Conservation (phyloP, 805 yeast species). For the Maudiozyma pseudohumilis region DNA sequence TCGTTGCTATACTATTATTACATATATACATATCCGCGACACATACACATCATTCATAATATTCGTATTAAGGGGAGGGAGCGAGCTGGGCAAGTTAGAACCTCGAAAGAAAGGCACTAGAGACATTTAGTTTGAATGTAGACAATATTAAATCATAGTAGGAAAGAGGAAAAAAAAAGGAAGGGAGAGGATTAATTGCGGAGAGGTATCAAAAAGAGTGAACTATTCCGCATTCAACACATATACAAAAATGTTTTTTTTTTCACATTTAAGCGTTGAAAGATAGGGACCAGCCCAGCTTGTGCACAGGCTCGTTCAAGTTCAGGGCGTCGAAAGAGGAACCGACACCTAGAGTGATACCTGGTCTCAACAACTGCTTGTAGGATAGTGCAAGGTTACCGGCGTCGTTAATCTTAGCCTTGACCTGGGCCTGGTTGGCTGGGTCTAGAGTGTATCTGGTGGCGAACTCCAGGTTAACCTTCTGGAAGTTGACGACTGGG, state of each 20-base stretch:
- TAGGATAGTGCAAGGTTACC: constrained; percentile 89
- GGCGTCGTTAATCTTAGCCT: constrained; percentile 93
- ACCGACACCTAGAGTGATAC: constrained; percentile 95
- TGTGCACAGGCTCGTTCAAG: constrained; percentile 93
- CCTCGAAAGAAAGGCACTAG: too few relatives aligned
- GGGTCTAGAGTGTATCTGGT: constrained; percentile 58
- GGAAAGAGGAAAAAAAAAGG: background rate
- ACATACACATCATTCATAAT: background rate
- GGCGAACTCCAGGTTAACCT: constrained; percentile 89
- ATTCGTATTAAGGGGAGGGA: background rate
- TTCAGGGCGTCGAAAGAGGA: constrained; percentile 92
- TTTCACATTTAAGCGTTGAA: constrained; percentile 64
- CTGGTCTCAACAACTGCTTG: constrained; percentile 91
- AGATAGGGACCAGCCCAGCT: constrained; percentile 89
- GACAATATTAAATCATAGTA: too few relatives aligned
- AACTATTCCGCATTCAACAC: background rate
- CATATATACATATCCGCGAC: too few relatives aligned
- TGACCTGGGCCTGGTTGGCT: constrained; percentile 58
- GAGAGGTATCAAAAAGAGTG: too few relatives aligned
- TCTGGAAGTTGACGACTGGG: constrained; percentile 52
- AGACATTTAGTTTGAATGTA: too few relatives aligned
- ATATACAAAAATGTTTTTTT: constrained; percentile 1
- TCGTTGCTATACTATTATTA: too few relatives aligned
- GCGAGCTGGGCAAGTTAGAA: too few relatives aligned
- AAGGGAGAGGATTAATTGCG: too few relatives aligned